Base-by-base conservation (phyloP, 192 early-diverging fungal genomes). In the Gryganskiella cystojenkinii region DNA sequence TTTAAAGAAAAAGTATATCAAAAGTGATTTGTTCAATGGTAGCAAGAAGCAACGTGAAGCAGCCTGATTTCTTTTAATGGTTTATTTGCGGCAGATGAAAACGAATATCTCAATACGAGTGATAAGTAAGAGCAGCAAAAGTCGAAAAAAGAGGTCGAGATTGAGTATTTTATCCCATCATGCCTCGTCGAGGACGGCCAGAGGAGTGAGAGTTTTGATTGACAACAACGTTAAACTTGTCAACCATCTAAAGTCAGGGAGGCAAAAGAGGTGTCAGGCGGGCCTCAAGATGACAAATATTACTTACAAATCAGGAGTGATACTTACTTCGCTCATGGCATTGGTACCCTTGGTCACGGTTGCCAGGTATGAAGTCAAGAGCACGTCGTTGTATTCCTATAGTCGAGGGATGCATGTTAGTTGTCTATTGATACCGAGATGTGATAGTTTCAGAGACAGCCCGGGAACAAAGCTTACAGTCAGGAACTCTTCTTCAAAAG, bases 301-400 rank as follows among this genome's bases (percentile, higher is more conserved):
- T 47, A 19, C 24, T 3, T 51, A 65, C 24, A 64, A 6, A 34
- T 11, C 4, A 1, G 43, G 0, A 3, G 30, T 3, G 3, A 42
- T 20, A 31, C 64, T 64, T 54, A 94, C 85, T 56, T 94, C 90
- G 61, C 88, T 89, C 58, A 94, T 68, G 11, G 64, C 73, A 73
- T 89, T 81, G 2, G 88, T 83, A 15, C 90, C 91, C 73, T 95
- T 95, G 13, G 95, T 95, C 44, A 96, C 85, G 0, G 86, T 82
- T 2, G 94, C 89, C 46, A 96, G 80, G 69, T 94, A 92, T 22
- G 89, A 80, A 33, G 90, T 90, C 33, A 96, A 80, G 4, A 94
- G 76, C 28, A 94, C 90, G 71, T 96, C 95, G 57, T 92, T 94
- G 74, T 90, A 93, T 78, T 94, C 92, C 92, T 95, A 75, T 20